phyloP scores from a whole-genome alignment of 495 filamentous ascomycete species.

The Aspergillus biplanus region DNA sequence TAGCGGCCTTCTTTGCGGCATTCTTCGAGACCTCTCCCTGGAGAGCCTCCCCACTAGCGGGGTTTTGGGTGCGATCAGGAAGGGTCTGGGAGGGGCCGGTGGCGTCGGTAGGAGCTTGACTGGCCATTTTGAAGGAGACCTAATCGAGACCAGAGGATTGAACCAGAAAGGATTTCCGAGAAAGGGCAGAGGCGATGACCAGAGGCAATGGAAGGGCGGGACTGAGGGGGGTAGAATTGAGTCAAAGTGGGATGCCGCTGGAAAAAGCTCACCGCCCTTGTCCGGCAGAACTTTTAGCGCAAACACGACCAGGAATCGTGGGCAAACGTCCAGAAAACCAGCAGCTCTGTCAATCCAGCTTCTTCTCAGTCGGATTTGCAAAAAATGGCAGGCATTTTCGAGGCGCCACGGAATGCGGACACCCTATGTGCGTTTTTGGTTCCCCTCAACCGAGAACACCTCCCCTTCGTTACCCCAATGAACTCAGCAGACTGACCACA shows the following conservation, averaged over 20 bases:
- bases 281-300: slow-evolving; percentile 53
- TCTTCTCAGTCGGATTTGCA: slow-evolving; percentile 29
- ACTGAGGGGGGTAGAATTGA: slow-evolving; percentile 21
- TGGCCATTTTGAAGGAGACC: slow-evolving; percentile 42
- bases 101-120: slow-evolving; percentile 38
- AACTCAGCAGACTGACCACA: slow-evolving; percentile 32
- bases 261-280: slow-evolving; percentile 42
- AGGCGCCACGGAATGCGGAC: slow-evolving; percentile 82
- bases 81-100: slow-evolving; percentile 38
- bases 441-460: background rate
- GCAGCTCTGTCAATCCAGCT: slow-evolving; percentile 33
- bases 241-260: slow-evolving; percentile 50
- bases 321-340: slow-evolving; percentile 17
- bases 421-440: slow-evolving; percentile 67
- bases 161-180: slow-evolving; percentile 20
- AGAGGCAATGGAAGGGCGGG: slow-evolving; percentile 23
- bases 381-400: slow-evolving; percentile 86
- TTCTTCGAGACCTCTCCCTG: slow-evolving; percentile 65
- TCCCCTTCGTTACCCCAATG: slow-evolving; percentile 20
- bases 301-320: slow-evolving; percentile 26
- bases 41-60: slow-evolving; percentile 42
- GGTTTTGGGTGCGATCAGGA: slow-evolving; percentile 47
- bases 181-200: slow-evolving; percentile 17
- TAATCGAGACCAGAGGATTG: slow-evolving; percentile 26
- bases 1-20: slow-evolving; percentile 68